phyloP scores from a whole-genome alignment of 1,139 yeast genomes.

The Blastobotrys arbuscula region DNA sequence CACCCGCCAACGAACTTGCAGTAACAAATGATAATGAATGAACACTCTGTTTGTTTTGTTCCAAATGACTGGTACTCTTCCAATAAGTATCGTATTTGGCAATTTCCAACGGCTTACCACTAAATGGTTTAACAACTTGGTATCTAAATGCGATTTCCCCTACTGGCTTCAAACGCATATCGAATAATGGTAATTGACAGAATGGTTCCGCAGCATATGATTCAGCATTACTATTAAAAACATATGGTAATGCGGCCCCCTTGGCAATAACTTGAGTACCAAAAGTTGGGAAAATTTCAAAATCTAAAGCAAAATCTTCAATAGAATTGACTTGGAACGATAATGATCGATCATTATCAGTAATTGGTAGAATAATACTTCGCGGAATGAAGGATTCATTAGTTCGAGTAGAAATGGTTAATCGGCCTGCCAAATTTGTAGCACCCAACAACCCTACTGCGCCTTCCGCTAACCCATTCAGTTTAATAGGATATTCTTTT shows the following conservation, averaged over 20 bases:
- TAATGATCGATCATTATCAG: slow-evolving; percentile 65
- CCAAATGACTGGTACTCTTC: slow-evolving; percentile 68
- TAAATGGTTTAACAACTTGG: slow-evolving; percentile 84
- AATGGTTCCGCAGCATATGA: slow-evolving; percentile 32
- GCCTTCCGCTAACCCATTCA: slow-evolving; percentile 34
- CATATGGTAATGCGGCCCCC: slow-evolving; percentile 62
- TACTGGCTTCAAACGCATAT: slow-evolving; percentile 70
- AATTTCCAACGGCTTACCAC: slow-evolving; percentile 79
- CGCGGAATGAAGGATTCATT: slow-evolving; percentile 67
- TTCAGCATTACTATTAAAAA: slow-evolving; percentile 37
- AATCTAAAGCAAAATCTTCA: slow-evolving; percentile 73
- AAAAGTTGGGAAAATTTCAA: slow-evolving; percentile 89
- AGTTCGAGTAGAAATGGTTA: slow-evolving; percentile 62
- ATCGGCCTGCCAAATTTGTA: slow-evolving; percentile 42
- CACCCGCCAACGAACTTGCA: slow-evolving; percentile 84
- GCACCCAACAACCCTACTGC: slow-evolving; percentile 17
- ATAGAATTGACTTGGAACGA: slow-evolving; percentile 84
- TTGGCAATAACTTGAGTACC: slow-evolving; percentile 91
- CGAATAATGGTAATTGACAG: slow-evolving; percentile 67
- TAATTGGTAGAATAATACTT: slow-evolving; percentile 71
- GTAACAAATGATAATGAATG: slow-evolving; percentile 70
- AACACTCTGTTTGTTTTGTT: slow-evolving; percentile 21
- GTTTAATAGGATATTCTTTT: slow-evolving; percentile 36
- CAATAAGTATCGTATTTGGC: slow-evolving; percentile 94
- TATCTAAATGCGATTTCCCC: slow-evolving; percentile 76